Percentiles rank a stretch among this genome's conserved stretches.
Conservation (phyloP, 108 stramenopile genomes). For the Fragilariopsis cylindrus region DNA sequence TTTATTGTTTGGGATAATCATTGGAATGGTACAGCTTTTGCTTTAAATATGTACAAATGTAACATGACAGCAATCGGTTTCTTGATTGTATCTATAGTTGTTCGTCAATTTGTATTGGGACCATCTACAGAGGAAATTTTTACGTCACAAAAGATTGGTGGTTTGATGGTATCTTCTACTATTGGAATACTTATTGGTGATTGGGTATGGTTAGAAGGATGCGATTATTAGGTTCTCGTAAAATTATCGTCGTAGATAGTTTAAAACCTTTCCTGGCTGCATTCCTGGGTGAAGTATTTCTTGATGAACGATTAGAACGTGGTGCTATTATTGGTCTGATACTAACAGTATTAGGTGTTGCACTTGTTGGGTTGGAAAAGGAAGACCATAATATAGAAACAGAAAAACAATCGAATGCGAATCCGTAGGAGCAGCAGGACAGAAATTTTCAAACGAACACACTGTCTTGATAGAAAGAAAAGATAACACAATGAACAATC, state of each 20-base stretch:
- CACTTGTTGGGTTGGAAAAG: slow-evolving; percentile 65
- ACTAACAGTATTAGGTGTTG: slow-evolving; percentile 67
- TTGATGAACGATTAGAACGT: slow-evolving; percentile 54
- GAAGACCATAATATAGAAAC: neutral
- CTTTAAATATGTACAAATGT: slow-evolving; percentile 88
- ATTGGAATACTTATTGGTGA: slow-evolving; percentile 87
- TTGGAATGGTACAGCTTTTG: slow-evolving; percentile 78
- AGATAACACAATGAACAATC: neutral
- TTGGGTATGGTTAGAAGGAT: slow-evolving; percentile 80
- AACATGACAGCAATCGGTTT: slow-evolving; percentile 69
- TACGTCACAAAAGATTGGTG: slow-evolving; percentile 9
- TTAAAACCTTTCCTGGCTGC: slow-evolving; percentile 85
- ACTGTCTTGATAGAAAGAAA: neutral
- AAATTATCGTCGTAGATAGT: slow-evolving; percentile 81
- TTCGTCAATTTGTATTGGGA: neutral
- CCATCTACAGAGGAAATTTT: neutral
- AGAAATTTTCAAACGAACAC: neutral
- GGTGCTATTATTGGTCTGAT: slow-evolving; percentile 52
- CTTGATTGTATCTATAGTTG: slow-evolving; percentile 30
- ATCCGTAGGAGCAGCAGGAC: neutral
- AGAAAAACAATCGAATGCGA: too few relatives aligned
- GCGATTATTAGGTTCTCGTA: slow-evolving; percentile 74
- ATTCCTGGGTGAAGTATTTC: slow-evolving; percentile 59
- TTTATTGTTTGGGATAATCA: slow-evolving; percentile 78
- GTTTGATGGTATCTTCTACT: slow-evolving; percentile 64